Conservation (phyloP, 78 protist species). For the Dictyostelium purpureum region DNA sequence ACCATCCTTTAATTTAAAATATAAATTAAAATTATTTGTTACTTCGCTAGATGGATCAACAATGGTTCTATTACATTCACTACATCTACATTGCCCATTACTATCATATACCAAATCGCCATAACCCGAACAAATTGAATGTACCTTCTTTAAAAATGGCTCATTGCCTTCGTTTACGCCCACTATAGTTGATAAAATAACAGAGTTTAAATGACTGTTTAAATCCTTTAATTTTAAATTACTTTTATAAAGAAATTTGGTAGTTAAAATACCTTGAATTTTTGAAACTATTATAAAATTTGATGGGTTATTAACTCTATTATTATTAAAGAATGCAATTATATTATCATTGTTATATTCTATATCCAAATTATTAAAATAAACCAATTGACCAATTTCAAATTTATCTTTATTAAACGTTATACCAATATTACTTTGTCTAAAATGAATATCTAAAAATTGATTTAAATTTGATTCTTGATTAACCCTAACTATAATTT, state of each 20-base stretch:
- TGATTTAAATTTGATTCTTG: neutral
- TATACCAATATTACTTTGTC: neutral
- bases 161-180: neutral
- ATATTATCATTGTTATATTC: neutral
- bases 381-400: neutral
- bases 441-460: neutral
- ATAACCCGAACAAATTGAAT: neutral
- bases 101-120: neutral
- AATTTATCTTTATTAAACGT: neutral
- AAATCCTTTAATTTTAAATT: neutral
- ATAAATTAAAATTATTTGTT: too few species aligned
- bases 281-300: neutral
- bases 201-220: neutral
- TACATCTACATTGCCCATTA: too few species aligned
- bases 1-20: neutral
- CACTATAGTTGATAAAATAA: neutral
- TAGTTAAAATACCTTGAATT: neutral
- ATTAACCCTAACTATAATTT: neutral
- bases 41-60: neutral
- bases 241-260: neutral
- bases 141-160: neutral
- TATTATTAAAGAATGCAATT: neutral
- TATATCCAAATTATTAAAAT: neutral
- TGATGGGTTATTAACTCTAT: neutral
- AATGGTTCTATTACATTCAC: neutral